phyloP scores from a whole-genome alignment of 2,329 filamentous ascomycete species.

The Neonectria coccinea region DNA sequence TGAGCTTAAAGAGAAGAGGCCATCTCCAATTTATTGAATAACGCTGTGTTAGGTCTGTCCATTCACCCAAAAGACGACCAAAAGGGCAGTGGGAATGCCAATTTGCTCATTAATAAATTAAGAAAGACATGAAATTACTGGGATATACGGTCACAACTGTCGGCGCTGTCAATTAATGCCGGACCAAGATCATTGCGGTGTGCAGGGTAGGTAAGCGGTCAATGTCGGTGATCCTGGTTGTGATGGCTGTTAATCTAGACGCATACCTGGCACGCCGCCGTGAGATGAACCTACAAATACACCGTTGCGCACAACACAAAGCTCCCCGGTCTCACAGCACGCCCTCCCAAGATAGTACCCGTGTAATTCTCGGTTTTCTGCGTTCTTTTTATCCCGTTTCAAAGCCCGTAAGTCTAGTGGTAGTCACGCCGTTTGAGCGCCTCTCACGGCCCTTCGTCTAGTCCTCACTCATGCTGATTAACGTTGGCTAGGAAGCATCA shows the following conservation, averaged over 20 bases:
- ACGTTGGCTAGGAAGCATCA: not conserved
- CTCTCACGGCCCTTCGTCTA: not conserved
- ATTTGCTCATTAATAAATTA: no score
- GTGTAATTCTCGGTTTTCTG: not conserved
- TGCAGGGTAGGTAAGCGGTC: conserved; percentile 4
- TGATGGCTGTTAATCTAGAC: not conserved
- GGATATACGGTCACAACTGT: not conserved
- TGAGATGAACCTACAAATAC: not conserved
- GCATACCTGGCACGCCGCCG: not conserved
- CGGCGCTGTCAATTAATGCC: not conserved
- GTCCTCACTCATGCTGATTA: conserved; percentile 12
- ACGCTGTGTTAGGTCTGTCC: no score
- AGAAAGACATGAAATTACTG: no score
- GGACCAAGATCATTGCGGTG: not conserved
- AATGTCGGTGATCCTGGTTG: not conserved
- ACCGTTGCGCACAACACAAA: not conserved
- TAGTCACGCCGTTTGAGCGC: not conserved
- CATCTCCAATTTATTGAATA: no score
- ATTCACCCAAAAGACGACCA: no score
- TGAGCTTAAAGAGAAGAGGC: no score
- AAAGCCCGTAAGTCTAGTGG: not conserved
- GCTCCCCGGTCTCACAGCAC: not conserved
- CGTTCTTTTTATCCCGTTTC: not conserved
- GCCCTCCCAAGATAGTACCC: not conserved
- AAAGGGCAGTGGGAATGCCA: no score